Base-by-base conservation (phyloP, 1,284 basidiomycete genomes). In the Leccinum griseonigrum region DNA sequence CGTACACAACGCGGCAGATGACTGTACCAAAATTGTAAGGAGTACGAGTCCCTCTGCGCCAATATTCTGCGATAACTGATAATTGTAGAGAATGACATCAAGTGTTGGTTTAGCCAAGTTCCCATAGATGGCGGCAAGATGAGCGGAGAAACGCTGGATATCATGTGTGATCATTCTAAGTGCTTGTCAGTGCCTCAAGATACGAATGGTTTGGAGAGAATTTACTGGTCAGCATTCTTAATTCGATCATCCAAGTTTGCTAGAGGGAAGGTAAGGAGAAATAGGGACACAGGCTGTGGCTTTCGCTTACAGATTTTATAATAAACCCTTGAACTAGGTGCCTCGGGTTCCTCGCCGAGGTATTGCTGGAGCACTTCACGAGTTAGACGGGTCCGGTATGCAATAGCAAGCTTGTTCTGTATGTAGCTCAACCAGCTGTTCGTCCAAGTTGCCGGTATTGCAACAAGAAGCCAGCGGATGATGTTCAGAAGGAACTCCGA, bases 341-440 rank as follows among this genome's bases (percentile, higher is more conserved):
- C 79, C 62, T 85, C 84, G n/a, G 83, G 77, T 65, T 85, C 84
- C 56, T 91, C 85, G 13, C 92, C 91, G 11, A 99, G 84, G 73
- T 99, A 98, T 67, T 88, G 84, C 57, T 85, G 83, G 78, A 98
- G 85, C 1, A 96, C 89, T 67, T 92, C 85, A 54, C 86, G 81
- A 0, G 96, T 98, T 43, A 98, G 79, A 64, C 95, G 85, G 0
- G 94, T 94, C 18, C 97, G 85, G 74, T 97, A 98, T 1, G 94
- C 93, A 51, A 98, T 88, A 0, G 94, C 91, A 13, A 99, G 84
- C 76, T 97, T 97, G 74, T 88, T 95, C 75, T 98, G 96, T 16
- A 98, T 85, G 73, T 94, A 98, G 66, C 89, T 91, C 56, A 98
- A 84, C 92, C 95, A 97, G 66, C 94, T 95, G 74, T 99, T 99